These are phyloP conservation scores for Sanghuangporus sanghuang DNA, from an alignment of 1,284 basidiomycete genomes.

Conservation along the genomic window DNA sequence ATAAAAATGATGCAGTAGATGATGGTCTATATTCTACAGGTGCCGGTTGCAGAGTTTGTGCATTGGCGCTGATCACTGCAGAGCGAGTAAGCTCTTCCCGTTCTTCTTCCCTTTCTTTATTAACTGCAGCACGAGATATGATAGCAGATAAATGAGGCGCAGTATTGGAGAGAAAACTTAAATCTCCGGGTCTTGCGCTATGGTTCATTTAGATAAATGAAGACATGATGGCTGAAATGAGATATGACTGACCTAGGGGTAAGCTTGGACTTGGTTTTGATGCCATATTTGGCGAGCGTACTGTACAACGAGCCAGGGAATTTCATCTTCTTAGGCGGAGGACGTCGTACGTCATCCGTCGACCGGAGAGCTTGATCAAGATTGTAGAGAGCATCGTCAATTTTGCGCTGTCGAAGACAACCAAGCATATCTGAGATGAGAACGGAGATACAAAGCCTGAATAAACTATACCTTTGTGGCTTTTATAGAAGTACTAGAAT, in stretches of 20 bases:
- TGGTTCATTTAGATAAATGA: conserved; percentile 14
- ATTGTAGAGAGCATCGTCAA: conserved; percentile 64
- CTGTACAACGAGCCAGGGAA: conserved; percentile 52
- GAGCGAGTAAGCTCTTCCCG: conserved; percentile 27
- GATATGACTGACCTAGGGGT: neutral
- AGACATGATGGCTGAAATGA: conserved; percentile 4
- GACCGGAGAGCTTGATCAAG: conserved; percentile 35
- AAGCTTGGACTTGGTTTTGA: conserved; percentile 31
- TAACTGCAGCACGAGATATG: conserved; percentile 53
- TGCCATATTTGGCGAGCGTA: conserved; percentile 69
- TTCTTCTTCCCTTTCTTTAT: conserved; percentile 46
- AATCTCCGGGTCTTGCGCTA: conserved; percentile 20
- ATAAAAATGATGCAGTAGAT: conserved; percentile 62
- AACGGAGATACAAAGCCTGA: neutral
- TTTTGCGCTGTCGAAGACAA: conserved; percentile 48
- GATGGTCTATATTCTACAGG: conserved; percentile 71
- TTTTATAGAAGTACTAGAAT: neutral
- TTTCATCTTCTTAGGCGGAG: conserved; percentile 17
- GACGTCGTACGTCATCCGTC: conserved; percentile 40
- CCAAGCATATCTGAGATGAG: neutral
- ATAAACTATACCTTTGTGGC: conserved; percentile 26
- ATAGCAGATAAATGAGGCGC: conserved; percentile 67
- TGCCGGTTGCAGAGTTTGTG: conserved; percentile 29
- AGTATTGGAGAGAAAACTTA: conserved; percentile 40
- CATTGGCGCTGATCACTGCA: conserved; percentile 18